A percentile compares a stretch with the other conserved stretches of the same genome.
Conservation (phyloP, 495 filamentous ascomycete species). For the Podospora pseudocomata region DNA sequence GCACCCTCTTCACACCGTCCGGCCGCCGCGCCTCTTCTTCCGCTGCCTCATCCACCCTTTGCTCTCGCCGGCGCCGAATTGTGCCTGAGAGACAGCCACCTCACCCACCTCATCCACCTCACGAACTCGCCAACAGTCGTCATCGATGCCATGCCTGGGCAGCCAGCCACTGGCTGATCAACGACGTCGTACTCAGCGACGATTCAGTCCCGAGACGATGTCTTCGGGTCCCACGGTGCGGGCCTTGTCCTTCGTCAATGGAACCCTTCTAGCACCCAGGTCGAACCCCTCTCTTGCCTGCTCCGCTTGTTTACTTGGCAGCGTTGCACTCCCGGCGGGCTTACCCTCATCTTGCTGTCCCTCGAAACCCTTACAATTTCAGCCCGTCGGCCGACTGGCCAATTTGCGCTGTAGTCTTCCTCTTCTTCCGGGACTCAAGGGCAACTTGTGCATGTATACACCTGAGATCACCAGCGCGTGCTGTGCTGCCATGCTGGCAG, state of each 20-base stretch:
- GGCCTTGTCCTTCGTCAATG: conserved; percentile 6
- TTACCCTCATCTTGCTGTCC: not conserved
- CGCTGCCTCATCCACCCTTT: not conserved
- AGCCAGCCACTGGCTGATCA: not conserved
- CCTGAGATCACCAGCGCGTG: conserved; percentile 26
- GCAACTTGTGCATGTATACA: conserved; percentile 12
- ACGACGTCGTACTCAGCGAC: not conserved
- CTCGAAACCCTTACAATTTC: not conserved
- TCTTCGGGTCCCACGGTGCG: conserved; percentile 21
- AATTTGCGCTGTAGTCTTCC: not conserved
- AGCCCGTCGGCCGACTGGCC: not conserved
- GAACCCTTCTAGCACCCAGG: conserved; percentile 3
- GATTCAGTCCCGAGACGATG: conserved; percentile 22
- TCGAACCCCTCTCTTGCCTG: not conserved
- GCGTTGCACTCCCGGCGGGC: not conserved
- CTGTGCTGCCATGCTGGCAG: conserved; percentile 26
- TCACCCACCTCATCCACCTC: not conserved
- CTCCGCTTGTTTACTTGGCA: not conserved
- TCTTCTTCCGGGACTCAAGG: conserved; percentile 10
- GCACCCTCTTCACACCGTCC: not conserved
- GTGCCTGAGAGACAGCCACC: not conserved
- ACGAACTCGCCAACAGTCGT: not conserved
- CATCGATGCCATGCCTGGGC: not conserved
- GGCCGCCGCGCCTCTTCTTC: no score
- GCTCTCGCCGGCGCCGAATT: not conserved